These are phyloP conservation scores for Boletus mariae DNA, from an alignment of 1,284 basidiomycete genomes.

Conservation along the genomic window DNA sequence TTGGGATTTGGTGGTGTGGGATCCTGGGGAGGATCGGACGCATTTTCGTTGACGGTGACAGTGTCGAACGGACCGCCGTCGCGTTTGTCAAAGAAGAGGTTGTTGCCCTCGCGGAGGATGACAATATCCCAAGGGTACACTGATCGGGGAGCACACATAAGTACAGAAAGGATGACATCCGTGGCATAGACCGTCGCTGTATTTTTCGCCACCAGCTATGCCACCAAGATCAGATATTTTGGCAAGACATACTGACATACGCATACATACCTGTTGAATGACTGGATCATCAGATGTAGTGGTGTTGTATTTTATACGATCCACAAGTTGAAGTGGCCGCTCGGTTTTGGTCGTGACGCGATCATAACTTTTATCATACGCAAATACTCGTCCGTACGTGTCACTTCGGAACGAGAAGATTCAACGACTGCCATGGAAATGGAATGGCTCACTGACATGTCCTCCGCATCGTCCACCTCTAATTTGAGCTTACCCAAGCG, in stretches of 20 bases:
- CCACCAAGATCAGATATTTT: conserved; percentile 8
- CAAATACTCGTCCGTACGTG: conserved; percentile 85
- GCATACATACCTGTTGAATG: conserved; percentile 70
- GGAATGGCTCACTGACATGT: conserved; percentile 59
- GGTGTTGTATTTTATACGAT: conserved; percentile 96
- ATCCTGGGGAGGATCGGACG: conserved; percentile 92
- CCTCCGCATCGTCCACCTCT: conserved; percentile 87
- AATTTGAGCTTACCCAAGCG: conserved; percentile 89
- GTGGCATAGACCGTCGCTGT: conserved; percentile 89
- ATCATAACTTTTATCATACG: conserved; percentile 95
- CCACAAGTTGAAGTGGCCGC: conserved; percentile 85
- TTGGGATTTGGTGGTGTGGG: conserved; percentile 73
- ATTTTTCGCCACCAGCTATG: conserved; percentile 73
- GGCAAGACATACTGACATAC: background rate
- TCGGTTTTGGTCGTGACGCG: conserved; percentile 93
- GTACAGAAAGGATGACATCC: conserved; percentile 91
- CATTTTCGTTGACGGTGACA: conserved; percentile 98
- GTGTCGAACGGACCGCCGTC: conserved; percentile 97
- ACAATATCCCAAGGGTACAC: conserved; percentile 99
- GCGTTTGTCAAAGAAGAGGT: conserved; percentile 96
- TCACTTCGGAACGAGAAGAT: conserved; percentile 47
- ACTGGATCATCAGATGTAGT: conserved; percentile 97
- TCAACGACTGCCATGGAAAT: background rate
- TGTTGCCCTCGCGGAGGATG: conserved; percentile 89
- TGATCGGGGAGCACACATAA: conserved; percentile 95